These are phyloP conservation scores for Naumovozyma castellii DNA, from an alignment of 805 yeast genomes.

Conservation along the genomic window DNA sequence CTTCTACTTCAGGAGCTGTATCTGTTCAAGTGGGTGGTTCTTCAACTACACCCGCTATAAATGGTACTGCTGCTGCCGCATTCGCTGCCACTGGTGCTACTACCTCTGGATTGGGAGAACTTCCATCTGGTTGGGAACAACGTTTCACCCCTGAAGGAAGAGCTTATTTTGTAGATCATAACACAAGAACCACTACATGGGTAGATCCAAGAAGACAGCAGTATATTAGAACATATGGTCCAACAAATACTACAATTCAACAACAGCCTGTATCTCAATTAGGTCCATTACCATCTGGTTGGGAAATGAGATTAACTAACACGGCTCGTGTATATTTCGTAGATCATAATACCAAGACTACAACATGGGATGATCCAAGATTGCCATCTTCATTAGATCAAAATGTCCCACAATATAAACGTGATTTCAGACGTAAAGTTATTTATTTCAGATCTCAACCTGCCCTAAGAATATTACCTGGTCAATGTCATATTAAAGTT, in stretches of 20 bases:
- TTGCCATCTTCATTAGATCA: conserved; percentile 95
- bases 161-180: conserved; percentile 96
- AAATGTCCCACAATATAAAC: conserved; percentile 97
- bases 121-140: conserved; percentile 99
- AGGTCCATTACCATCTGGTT: conserved; percentile 96
- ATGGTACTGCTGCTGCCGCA: conserved; percentile 52
- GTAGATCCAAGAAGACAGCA: conserved; percentile 99
- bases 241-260: conserved; percentile 75
- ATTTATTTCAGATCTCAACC: conserved; percentile 98
- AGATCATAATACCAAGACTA: conserved; percentile 97
- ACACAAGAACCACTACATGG: conserved; percentile 99
- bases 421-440: conserved; percentile 96
- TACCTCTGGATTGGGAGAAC: conserved; percentile 90
- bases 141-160: conserved; percentile 96
- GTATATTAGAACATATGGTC: conserved; percentile 91
- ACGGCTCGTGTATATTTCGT: conserved; percentile 98
- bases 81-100: conserved; percentile 72
- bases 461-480: conserved; percentile 91
- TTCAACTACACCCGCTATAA: conserved; percentile 36
- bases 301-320: conserved; percentile 99
- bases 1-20: conserved; percentile 8
- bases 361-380: conserved; percentile 99
- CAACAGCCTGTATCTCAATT: conserved; percentile 96
- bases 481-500: conserved; percentile 97
- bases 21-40: conserved; percentile 41